phyloP scores from a whole-genome alignment of 2,329 filamentous ascomycete species.

The Knoxdaviesia capensis region DNA sequence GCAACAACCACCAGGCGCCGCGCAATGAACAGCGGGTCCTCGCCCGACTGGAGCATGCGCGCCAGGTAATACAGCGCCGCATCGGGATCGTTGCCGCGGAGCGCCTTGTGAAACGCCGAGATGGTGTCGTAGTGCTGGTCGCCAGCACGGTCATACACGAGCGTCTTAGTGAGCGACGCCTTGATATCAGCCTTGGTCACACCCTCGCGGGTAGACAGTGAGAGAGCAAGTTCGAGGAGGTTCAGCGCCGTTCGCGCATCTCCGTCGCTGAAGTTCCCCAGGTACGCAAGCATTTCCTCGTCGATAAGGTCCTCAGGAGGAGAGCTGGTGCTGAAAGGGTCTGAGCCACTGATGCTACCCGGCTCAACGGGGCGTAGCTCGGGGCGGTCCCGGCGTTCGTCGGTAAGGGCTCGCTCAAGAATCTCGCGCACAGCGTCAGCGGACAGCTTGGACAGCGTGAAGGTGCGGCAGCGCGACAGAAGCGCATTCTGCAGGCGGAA shows the following conservation, averaged over 20 bases:
- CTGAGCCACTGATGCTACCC: neutral
- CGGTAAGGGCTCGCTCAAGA: slow-evolving; percentile 49
- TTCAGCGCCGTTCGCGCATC: slow-evolving; percentile 88
- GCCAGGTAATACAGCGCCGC: slow-evolving; percentile 87
- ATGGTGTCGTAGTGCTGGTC: slow-evolving; percentile 98
- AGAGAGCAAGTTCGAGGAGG: slow-evolving; percentile 73
- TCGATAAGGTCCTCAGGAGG: slow-evolving; percentile 43
- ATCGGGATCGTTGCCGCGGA: slow-evolving; percentile 71
- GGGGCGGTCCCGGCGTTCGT: slow-evolving; percentile 23
- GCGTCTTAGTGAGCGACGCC: slow-evolving; percentile 64
- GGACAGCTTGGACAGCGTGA: slow-evolving; percentile 60
- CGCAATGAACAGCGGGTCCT: slow-evolving; percentile 84
- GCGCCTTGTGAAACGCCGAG: slow-evolving; percentile 88
- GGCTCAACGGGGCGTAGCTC: neutral
- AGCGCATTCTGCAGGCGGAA: slow-evolving; percentile 84
- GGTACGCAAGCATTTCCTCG: slow-evolving; percentile 56
- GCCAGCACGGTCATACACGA: slow-evolving; percentile 86
- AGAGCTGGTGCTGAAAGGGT: slow-evolving; percentile 7
- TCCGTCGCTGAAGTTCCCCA: slow-evolving; percentile 74
- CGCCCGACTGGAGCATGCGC: slow-evolving; percentile 86
- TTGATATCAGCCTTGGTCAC: slow-evolving; percentile 66
- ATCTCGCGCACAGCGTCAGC: slow-evolving; percentile 55
- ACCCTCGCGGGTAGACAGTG: slow-evolving; percentile 39
- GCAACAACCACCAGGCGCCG: slow-evolving; percentile 87
- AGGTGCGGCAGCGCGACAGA: slow-evolving; percentile 75